Conservation (phyloP, 2,329 filamentous ascomycete genomes). For the Fusarium sp. region DNA sequence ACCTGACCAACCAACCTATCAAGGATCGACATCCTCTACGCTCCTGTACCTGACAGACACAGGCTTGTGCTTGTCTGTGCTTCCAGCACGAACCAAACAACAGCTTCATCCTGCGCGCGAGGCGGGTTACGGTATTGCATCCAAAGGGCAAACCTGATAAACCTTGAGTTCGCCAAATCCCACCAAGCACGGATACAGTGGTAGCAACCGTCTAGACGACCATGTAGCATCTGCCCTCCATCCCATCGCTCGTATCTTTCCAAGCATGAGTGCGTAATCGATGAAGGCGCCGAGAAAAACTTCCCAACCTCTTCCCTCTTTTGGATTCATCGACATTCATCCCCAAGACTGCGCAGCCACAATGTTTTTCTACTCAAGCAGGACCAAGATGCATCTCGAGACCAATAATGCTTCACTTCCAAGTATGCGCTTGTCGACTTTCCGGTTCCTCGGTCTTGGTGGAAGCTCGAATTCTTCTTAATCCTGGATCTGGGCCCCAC, state of each 20-base stretch:
- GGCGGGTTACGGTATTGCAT: not conserved
- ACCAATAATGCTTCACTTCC: slow-evolving; percentile 12
- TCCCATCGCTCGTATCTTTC: not conserved
- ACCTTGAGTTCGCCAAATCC: not conserved
- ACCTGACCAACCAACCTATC: slow-evolving; percentile 4
- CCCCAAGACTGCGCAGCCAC: slow-evolving; percentile 32
- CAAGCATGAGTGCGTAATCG: not conserved
- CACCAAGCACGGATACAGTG: not conserved
- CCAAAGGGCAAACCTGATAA: not conserved
- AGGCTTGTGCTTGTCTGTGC: not conserved
- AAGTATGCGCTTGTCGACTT: not conserved
- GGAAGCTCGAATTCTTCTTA: slow-evolving; percentile 12
- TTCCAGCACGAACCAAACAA: not conserved
- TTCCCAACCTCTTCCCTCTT: not conserved
- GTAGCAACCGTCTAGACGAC: not conserved
- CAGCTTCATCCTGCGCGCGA: not conserved
- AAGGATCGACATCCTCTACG: not conserved
- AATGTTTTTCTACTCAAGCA: not conserved
- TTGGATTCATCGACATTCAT: not conserved
- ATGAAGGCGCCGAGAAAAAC: not conserved
- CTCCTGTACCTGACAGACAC: not conserved
- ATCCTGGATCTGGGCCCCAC: slow-evolving; percentile 18
- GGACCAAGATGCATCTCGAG: slow-evolving; percentile 1
- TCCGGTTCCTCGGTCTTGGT: slow-evolving; percentile 17
- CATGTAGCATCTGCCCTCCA: not conserved